phyloP scores from a whole-genome alignment of 2,329 filamentous ascomycete species.

The Dactylellina haptotyla region DNA sequence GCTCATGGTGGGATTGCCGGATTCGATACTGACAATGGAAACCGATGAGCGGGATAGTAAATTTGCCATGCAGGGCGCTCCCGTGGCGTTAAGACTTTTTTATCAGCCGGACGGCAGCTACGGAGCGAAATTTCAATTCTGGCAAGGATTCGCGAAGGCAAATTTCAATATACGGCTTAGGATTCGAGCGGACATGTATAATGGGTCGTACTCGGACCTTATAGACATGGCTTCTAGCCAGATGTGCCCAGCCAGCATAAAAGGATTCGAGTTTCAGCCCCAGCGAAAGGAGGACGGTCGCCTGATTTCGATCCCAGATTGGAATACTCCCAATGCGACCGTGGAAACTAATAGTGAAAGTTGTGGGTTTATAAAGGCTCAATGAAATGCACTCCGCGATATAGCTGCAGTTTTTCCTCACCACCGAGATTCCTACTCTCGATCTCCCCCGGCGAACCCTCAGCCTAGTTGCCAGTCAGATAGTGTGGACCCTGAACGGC shows the following conservation, averaged over 20 bases:
- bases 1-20: background rate
- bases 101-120: slow-evolving; percentile 6
- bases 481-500: too few relatives aligned
- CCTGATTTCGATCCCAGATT: too few relatives aligned
- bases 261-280: slow-evolving; percentile 2
- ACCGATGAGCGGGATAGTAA: slow-evolving; percentile 1
- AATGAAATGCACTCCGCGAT: too few relatives aligned
- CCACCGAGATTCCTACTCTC: too few relatives aligned
- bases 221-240: background rate
- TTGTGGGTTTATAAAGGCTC: too few relatives aligned
- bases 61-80: slow-evolving; percentile 12
- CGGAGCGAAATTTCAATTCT: slow-evolving; percentile 3
- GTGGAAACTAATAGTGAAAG: too few relatives aligned
- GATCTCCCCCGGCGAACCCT: too few relatives aligned
- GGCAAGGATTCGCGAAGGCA: slow-evolving; percentile 5
- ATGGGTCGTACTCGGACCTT: slow-evolving; percentile 6
- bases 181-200: background rate
- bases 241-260: background rate
- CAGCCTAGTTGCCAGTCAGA: too few relatives aligned
- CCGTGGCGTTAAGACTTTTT: slow-evolving; percentile 10
- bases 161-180: background rate
- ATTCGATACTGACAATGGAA: too few relatives aligned
- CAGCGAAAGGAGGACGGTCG: background rate
- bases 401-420: too few relatives aligned
- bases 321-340: too few relatives aligned